These are phyloP conservation scores for Ogataea angusta DNA, from an alignment of 805 yeast species.

Conservation along the genomic window DNA sequence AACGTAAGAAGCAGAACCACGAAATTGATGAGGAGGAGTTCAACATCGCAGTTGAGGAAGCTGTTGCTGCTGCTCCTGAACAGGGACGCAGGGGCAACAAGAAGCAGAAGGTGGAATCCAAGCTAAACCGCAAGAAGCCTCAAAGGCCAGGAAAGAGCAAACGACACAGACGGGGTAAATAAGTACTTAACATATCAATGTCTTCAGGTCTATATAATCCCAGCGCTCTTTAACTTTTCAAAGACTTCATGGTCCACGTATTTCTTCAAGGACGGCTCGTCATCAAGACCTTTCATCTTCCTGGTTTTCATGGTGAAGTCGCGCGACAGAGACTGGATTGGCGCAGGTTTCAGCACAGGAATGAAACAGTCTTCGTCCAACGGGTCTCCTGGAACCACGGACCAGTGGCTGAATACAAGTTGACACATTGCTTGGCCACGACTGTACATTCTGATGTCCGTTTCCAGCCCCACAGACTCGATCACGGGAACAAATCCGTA, in stretches of 20 bases:
- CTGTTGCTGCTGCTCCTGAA: conserved; percentile 57
- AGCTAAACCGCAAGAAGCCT: conserved; percentile 21
- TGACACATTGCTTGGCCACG: conserved; percentile 76
- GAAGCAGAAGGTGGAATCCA: conserved; percentile 57
- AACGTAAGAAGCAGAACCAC: conserved; percentile 78
- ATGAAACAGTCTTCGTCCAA: conserved; percentile 61
- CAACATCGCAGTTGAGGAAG: conserved; percentile 90
- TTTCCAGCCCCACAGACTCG: conserved; percentile 85
- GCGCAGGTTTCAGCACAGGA: conserved; percentile 75
- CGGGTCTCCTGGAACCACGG: conserved; percentile 87
- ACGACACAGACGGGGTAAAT: conserved; percentile 36
- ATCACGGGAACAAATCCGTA: conserved; percentile 77
- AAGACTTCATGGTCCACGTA: conserved; percentile 64
- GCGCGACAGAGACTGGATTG: conserved; percentile 65
- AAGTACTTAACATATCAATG: not conserved
- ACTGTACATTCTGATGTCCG: conserved; percentile 75
- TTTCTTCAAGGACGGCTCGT: conserved; percentile 63
- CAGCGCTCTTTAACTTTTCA: conserved; percentile 41
- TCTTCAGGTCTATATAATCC: conserved; percentile 7
- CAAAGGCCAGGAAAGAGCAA: conserved; percentile 55
- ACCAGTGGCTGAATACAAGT: conserved; percentile 68
- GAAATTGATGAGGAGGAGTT: conserved; percentile 75
- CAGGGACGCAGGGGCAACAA: conserved; percentile 41
- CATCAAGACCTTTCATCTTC: conserved; percentile 78
- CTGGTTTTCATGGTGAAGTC: conserved; percentile 90